Conservation (phyloP, 805 yeast species). For the Ogataea paraovalis region DNA sequence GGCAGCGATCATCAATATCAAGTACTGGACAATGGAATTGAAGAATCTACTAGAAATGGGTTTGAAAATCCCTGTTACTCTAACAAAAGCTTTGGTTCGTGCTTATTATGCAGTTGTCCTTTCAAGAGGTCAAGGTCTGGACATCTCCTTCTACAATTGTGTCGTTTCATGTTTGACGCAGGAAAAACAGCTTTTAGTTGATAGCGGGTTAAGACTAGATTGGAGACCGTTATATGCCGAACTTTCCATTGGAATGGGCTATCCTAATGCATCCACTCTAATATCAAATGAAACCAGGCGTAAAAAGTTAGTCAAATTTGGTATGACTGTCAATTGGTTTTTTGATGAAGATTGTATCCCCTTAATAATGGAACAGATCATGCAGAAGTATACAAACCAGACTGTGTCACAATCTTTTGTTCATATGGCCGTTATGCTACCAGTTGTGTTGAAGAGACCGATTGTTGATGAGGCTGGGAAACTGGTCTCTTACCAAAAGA, state of each 20-base stretch:
- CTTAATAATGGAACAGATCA: constrained; percentile 45
- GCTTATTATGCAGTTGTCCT: constrained; percentile 71
- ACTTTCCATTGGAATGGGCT: constrained; percentile 36
- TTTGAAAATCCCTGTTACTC: constrained; percentile 67
- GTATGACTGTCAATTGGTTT: constrained; percentile 51
- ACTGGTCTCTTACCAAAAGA: constrained; percentile 14
- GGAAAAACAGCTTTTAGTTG: constrained; percentile 38
- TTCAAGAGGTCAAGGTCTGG: constrained; percentile 65
- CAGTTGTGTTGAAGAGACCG: constrained; percentile 36
- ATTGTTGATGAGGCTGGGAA: constrained; percentile 11
- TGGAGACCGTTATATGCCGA: constrained; percentile 45
- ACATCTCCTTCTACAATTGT: constrained; percentile 55
- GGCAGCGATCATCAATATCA: constrained; percentile 69
- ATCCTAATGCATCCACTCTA: constrained; percentile 47
- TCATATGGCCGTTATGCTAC: constrained; percentile 51
- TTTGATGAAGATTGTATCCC: constrained; percentile 48
- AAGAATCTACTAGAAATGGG: constrained; percentile 74
- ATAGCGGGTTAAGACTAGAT: constrained; percentile 42
- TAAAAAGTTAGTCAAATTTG: constrained; percentile 46
- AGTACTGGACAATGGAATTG: constrained; percentile 86
- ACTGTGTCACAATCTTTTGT: constrained; percentile 50
- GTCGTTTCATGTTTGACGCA: constrained; percentile 57
- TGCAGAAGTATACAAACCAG: constrained; percentile 49
- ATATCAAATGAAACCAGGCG: constrained; percentile 47
- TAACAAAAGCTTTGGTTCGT: constrained; percentile 57